Evolutionary conservation across 805 yeast genomes (phyloP).

Genomic region (Candida parachauliodes): DNA sequence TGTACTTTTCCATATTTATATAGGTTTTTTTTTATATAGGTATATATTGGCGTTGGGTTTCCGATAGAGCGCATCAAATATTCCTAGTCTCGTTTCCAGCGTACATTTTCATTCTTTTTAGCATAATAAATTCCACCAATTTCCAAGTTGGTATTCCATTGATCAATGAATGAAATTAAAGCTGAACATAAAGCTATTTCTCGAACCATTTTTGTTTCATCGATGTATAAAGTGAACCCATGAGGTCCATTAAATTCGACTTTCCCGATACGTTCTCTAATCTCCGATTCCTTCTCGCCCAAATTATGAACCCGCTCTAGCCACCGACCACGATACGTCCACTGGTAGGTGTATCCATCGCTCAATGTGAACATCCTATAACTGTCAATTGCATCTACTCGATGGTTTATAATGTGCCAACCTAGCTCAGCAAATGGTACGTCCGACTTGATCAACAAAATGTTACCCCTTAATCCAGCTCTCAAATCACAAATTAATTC

Average conservation of each 20-base stretch:
- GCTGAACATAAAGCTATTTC: conserved; percentile 61
- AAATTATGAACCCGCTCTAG: conserved; percentile 54
- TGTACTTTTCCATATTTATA: too few relatives aligned
- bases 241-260: conserved; percentile 49
- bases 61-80: conserved; percentile 2
- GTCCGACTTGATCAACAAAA: conserved; percentile 48
- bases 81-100: conserved; percentile 52
- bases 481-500: conserved; percentile 53
- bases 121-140: conserved; percentile 66
- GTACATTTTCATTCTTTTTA: conserved; percentile 44
- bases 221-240: conserved; percentile 55
- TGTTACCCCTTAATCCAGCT: conserved; percentile 60
- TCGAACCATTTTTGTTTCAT: conserved; percentile 51
- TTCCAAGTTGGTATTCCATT: conserved; percentile 59
- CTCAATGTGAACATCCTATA: conserved; percentile 59
- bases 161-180: conserved; percentile 58
- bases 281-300: conserved; percentile 63
- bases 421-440: conserved; percentile 56
- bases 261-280: conserved; percentile 60
- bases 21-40: background rate
- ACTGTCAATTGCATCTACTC: conserved; percentile 58
- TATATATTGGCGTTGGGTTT: conserved; percentile 7
- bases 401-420: conserved; percentile 58
- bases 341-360: conserved; percentile 60
- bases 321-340: conserved; percentile 59